Base-by-base conservation (phyloP, 1,139 yeast species). In the Candida smagusa region DNA sequence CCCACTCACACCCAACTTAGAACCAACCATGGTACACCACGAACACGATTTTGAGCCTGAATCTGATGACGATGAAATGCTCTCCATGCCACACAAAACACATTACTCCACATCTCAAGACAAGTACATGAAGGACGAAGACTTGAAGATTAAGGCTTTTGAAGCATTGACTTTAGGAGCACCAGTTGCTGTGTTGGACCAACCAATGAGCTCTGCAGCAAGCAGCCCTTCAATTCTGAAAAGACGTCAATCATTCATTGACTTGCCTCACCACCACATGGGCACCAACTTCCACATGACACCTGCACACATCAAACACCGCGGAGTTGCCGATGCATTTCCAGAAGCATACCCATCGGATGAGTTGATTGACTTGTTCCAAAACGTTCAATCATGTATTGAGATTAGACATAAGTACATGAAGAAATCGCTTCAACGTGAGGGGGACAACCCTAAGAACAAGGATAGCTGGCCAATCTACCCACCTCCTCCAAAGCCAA, bases 401-500 rank as follows among this genome's bases (percentile, higher is more conserved):
- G 81, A 77, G 13, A 58, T 86, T 42, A 80, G 99, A 56, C 81
- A 78, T 50, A 84, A 82, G 57, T 94, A 90, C 56, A 84, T 86
- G 61, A 55, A 63, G 1, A 52, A 77, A 6, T 88, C 97, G 0
- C 52, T 79, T 37, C 99, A 94, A 63, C 68, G 79, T 34, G 87
- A 84, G 34, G 59, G 63, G 33, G 83, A 79, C 46, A 92, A 94
- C 58, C 98, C 98, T 2, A 89, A 89, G 57, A 90, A 92, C 58
- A 50, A 47, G 22, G 69, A 65, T 22, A 64, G 60, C 31, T 94
- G 98, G 97, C 56, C 58, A 11, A 81, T 94, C 35, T 90, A 90
- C 56, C 99, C 99, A 0, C 81, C 84, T 8, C 97, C 97, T 1
- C 98, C 98, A 9, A 81, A 81, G 44, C 97, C 98, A 2, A 81